Percentiles rank a stretch among this genome's conserved stretches.
phyloP scores from a whole-genome alignment of 306 rosid genomes.

The Dalbergia cochinchinensis region DNA sequence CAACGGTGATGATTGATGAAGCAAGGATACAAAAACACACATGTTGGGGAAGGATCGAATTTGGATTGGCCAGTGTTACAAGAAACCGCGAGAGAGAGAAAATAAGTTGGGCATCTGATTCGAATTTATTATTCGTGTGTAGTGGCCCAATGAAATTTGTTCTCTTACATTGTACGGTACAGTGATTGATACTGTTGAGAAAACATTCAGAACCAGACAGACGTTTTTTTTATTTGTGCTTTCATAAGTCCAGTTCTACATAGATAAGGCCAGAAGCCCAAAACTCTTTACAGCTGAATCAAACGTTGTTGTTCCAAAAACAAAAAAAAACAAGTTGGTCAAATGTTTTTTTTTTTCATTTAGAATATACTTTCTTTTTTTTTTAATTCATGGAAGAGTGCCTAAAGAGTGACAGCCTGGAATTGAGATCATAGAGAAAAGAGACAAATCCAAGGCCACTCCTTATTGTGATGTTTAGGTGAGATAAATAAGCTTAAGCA shows the following conservation, averaged over 20 bases:
- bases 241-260: too few relatives aligned
- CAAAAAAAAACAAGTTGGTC: too few relatives aligned
- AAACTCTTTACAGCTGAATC: too few relatives aligned
- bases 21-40: not conserved
- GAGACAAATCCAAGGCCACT: not conserved
- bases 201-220: not conserved
- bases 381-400: not conserved
- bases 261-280: too few relatives aligned
- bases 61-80: conserved; percentile 44
- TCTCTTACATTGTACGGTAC: not conserved
- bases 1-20: not conserved
- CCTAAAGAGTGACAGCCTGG: not conserved
- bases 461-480: not conserved
- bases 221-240: too few relatives aligned
- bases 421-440: conserved; percentile 6
- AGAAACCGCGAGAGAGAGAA: conserved; percentile 49
- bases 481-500: conserved; percentile 6
- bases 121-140: not conserved
- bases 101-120: conserved; percentile 35
- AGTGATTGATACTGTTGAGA: not conserved
- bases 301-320: not conserved
- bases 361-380: not conserved
- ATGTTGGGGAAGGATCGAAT: conserved; percentile 48
- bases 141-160: not conserved
- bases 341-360: too few relatives aligned